Base-by-base conservation (phyloP, 441 rosid genomes). In the Biscutella laevigata region DNA sequence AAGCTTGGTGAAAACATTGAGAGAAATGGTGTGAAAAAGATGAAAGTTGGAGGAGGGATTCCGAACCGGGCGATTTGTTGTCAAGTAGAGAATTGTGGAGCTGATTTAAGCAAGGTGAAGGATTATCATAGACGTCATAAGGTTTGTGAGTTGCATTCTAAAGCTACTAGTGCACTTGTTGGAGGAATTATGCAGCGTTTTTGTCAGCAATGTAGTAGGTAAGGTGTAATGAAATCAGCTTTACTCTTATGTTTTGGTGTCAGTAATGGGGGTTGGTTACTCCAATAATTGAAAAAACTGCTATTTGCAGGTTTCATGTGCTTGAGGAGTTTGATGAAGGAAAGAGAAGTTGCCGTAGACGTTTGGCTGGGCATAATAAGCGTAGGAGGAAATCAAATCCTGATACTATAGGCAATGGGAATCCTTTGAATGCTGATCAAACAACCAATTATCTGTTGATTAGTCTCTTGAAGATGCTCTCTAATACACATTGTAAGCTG, bases 301-400 rank as follows among this genome's bases (percentile, higher is more conserved):
- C 12, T 11, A 49, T n/a, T n/a, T n/a, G n/a, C n/a, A n/a, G n/a
- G n/a, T n/a, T n/a, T n/a, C n/a, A 86, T 67, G 80, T 71, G 67
- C 95, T 90, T 72, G 75, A 82, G 74, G 97, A 90, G 71, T 90
- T 90, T 70, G 95, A 90, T 73, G 97, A 90, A 68, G 95, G 95
- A 12, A 90, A 86, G 83, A 77, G 97, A 79, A 90, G 97, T 49
- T 90, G 97, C 48, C 86, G 97, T 30, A 81, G 97, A 59, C 91
- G 97, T 55, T 72, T 90, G 73, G 97, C 99, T 71, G 97, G 99
- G 14, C 99, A 92, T 61, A 86, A 89, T 64, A 84, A 81, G 62
- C 71, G 97, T 53, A 80, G 97, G 67, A 84, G 89, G 67, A 86
- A 90, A 58, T 78, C 95, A 20, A 86, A 84, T 72, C 94, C 88